A percentile compares a stretch with the other conserved stretches of the same genome.
These are phyloP conservation scores for Camellia lanceoleosa DNA, from an alignment of 148 eudicot species.

Conservation along the genomic window DNA sequence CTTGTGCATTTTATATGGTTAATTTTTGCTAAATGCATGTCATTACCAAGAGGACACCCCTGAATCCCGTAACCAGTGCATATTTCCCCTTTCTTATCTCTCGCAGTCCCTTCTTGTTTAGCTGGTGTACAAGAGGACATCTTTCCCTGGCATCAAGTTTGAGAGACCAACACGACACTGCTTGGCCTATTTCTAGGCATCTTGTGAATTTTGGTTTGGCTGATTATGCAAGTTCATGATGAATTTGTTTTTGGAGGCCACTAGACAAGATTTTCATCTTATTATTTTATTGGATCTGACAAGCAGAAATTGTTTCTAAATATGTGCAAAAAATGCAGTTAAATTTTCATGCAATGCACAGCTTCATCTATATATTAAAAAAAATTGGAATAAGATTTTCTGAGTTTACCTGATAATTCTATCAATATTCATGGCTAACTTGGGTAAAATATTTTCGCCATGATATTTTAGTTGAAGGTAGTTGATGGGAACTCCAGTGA, in stretches of 20 bases:
- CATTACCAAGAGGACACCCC: background rate
- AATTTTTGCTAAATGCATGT: background rate
- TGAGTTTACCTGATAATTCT: background rate
- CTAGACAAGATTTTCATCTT: background rate
- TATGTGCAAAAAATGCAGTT: background rate
- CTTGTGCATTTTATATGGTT: background rate
- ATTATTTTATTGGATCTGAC: background rate
- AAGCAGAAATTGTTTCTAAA: background rate
- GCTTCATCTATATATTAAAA: background rate
- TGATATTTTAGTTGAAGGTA: constrained; percentile 51
- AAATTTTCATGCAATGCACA: background rate
- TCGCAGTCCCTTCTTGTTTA: too few species aligned
- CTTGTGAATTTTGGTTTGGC: background rate
- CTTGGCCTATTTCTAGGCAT: background rate
- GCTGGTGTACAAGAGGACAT: background rate
- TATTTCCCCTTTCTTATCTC: background rate
- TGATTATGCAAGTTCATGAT: background rate
- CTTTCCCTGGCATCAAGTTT: background rate
- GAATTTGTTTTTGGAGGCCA: background rate
- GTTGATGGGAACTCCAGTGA: constrained; percentile 46
- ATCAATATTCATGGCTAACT: background rate
- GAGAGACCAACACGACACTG: background rate
- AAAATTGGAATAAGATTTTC: background rate
- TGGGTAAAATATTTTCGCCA: background rate
- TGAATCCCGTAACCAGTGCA: background rate